phyloP scores from a whole-genome alignment of 179 eudicot species.

The Silene vulgaris region DNA sequence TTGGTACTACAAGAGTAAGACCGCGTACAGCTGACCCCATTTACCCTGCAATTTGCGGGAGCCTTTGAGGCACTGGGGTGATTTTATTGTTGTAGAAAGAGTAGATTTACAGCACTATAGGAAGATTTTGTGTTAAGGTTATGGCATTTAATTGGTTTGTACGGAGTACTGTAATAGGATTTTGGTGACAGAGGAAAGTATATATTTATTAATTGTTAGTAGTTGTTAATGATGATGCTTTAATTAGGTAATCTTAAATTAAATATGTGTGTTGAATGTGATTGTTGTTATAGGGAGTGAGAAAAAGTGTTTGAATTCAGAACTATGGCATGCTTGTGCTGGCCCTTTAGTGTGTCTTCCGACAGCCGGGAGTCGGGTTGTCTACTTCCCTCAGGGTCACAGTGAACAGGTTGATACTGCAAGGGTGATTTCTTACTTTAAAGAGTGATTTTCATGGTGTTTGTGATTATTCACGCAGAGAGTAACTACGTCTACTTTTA shows the following conservation, averaged over 20 bases:
- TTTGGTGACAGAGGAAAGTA: background rate
- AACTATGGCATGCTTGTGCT: conserved; percentile 97
- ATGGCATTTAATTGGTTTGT: background rate
- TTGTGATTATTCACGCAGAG: conserved; percentile 12
- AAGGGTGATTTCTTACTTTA: background rate
- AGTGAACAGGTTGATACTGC: conserved; percentile 74
- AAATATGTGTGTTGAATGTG: conserved; percentile 10
- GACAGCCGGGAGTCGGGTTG: conserved; percentile 69
- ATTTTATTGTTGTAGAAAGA: too few relatives aligned
- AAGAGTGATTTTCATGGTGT: conserved; percentile 6
- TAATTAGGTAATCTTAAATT: background rate
- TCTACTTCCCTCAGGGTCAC: conserved; percentile 96
- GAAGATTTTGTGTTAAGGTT: background rate
- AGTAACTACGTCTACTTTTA: conserved; percentile 17
- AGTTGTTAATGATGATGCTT: conserved; percentile 20
- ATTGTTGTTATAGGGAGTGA: conserved; percentile 48
- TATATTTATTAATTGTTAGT: background rate
- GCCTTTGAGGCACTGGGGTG: too few relatives aligned
- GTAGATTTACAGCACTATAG: too few relatives aligned
- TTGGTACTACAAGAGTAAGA: too few relatives aligned
- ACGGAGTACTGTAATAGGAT: background rate
- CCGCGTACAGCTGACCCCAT: too few relatives aligned
- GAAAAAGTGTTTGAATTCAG: conserved; percentile 85
- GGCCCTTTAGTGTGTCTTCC: conserved; percentile 89
- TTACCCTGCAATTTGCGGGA: too few relatives aligned